Evolutionary conservation across 306 rosid species (phyloP).

Genomic region (Cicer judaicum): DNA sequence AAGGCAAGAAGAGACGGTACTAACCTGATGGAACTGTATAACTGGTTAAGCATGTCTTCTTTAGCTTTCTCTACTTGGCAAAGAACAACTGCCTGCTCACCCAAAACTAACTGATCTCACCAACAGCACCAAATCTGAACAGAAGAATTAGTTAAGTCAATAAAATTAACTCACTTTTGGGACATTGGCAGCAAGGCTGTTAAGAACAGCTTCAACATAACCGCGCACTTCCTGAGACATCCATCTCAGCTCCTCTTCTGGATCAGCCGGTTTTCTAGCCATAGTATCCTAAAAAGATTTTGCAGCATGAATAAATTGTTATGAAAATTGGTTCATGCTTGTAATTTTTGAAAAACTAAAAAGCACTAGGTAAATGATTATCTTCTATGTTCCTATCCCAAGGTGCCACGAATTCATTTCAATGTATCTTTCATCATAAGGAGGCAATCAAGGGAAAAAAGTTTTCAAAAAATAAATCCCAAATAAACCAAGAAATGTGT

Average conservation of each 20-base stretch:
- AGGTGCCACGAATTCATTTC: constrained; percentile 3
- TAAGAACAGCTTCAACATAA: constrained; percentile 71
- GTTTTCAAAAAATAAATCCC: constrained; percentile 24
- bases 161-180: constrained; percentile 58
- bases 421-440: constrained; percentile 8
- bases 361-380: constrained; percentile 18
- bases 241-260: constrained; percentile 74
- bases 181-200: constrained; percentile 67
- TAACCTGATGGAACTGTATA: constrained; percentile 65
- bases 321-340: constrained; percentile 26
- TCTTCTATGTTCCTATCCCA: constrained; percentile 13
- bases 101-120: constrained; percentile 46
- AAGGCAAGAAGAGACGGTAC: constrained; percentile 29
- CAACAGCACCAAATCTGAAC: constrained; percentile 26
- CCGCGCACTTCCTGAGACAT: constrained; percentile 77
- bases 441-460: not conserved
- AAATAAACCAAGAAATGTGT: constrained; percentile 20
- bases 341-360: constrained; percentile 19
- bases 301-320: constrained; percentile 32
- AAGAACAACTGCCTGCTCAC: constrained; percentile 66
- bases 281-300: constrained; percentile 54
- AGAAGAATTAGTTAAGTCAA: constrained; percentile 17
- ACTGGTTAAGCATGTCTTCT: constrained; percentile 69
- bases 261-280: constrained; percentile 68
- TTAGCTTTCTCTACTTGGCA: constrained; percentile 72